phyloP scores from a whole-genome alignment of 2,329 filamentous ascomycete genomes.

The Cordyceps pruinosa region DNA sequence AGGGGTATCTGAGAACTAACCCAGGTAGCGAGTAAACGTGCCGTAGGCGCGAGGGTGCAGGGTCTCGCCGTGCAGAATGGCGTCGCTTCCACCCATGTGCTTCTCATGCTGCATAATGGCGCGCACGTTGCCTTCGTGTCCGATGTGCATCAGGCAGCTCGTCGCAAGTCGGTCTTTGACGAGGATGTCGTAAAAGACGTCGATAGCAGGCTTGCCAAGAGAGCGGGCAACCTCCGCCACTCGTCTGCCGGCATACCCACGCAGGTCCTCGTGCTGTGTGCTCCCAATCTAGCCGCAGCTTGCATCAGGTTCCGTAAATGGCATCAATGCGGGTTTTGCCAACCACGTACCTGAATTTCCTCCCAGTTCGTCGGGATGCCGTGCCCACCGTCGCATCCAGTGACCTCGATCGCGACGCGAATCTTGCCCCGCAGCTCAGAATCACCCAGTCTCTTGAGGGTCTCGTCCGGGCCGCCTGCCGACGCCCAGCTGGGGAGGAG shows the following conservation, averaged over 20 bases:
- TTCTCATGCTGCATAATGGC: slow-evolving; percentile 21
- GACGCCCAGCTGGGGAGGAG: slow-evolving; percentile 20
- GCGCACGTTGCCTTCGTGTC: slow-evolving; percentile 20
- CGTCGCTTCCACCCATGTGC: slow-evolving; percentile 21
- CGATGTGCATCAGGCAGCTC: slow-evolving; percentile 20
- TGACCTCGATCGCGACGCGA: slow-evolving; percentile 18
- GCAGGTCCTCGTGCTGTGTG: slow-evolving; percentile 12
- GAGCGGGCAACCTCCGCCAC: slow-evolving; percentile 17
- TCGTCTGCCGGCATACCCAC: slow-evolving; percentile 17
- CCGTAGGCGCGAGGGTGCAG: slow-evolving; percentile 21
- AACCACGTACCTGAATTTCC: slow-evolving; percentile 17
- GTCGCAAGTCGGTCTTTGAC: slow-evolving; percentile 19
- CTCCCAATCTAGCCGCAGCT: slow-evolving; percentile 13
- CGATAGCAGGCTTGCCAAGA: slow-evolving; percentile 12
- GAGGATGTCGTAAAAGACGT: slow-evolving; percentile 19
- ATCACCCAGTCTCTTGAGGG: slow-evolving; percentile 17
- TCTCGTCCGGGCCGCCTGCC: slow-evolving; percentile 18
- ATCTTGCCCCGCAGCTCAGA: slow-evolving; percentile 18
- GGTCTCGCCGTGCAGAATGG: slow-evolving; percentile 19
- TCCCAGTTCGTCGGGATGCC: slow-evolving; percentile 23
- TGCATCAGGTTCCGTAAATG: neutral
- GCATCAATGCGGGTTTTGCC: too few species aligned
- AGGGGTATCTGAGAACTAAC: neutral
- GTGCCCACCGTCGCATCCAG: slow-evolving; percentile 21
- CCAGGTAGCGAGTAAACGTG: slow-evolving; percentile 20